A percentile compares a stretch with the other conserved stretches of the same genome.
Evolutionary conservation across 345 rosid genomes (phyloP).

Genomic region (Litchi chinensis): DNA sequence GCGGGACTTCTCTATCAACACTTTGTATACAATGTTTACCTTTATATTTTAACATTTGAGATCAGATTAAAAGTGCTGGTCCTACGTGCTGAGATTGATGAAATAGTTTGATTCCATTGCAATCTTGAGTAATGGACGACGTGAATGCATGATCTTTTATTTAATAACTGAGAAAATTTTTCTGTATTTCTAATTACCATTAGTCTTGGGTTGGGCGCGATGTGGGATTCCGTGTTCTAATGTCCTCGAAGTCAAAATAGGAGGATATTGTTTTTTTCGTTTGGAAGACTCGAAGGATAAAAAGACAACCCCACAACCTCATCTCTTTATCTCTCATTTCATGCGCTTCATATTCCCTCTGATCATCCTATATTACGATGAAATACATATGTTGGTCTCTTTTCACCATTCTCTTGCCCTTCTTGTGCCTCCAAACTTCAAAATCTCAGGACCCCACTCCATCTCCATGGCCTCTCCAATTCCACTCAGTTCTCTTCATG

Average conservation of each 20-base stretch:
- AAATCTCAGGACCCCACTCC: constrained; percentile 48
- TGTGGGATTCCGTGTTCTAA: neutral
- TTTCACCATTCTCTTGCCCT: constrained; percentile 9
- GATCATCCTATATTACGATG: neutral
- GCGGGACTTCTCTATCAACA: too few relatives aligned
- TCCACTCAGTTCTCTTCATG: constrained; percentile 62
- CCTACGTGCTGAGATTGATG: too few relatives aligned
- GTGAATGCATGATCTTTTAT: too few relatives aligned
- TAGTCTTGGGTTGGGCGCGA: neutral
- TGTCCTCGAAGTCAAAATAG: neutral
- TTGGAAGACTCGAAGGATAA: neutral
- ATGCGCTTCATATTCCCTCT: neutral
- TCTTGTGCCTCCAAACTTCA: constrained; percentile 12
- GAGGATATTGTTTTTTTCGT: too few relatives aligned
- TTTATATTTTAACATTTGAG: too few relatives aligned
- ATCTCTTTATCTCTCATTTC: neutral
- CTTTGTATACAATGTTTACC: too few relatives aligned
- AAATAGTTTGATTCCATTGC: too few relatives aligned
- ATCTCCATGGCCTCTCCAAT: constrained; percentile 61
- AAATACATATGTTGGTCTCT: constrained; percentile 3
- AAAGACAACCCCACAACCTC: neutral
- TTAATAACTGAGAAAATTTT: too few relatives aligned
- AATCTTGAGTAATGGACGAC: too few relatives aligned
- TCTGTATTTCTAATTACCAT: neutral
- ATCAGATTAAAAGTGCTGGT: too few relatives aligned